Base-by-base conservation (phyloP, 108 stramenopile species). In the Nitzschia palea region DNA sequence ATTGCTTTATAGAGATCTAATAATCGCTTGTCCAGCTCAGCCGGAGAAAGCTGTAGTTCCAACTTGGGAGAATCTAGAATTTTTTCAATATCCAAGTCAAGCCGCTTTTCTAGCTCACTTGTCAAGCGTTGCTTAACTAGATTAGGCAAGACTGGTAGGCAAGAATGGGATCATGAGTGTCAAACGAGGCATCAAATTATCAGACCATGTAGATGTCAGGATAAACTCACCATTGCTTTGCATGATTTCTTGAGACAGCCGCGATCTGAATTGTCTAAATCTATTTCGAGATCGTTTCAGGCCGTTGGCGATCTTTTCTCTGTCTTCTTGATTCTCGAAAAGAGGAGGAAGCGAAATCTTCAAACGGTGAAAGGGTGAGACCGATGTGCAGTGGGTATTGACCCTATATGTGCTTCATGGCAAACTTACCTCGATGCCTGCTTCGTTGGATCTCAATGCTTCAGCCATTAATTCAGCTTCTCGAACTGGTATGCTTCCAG, bases 71-170 rank as follows among this genome's bases (percentile, higher is more conserved):
- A 87, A 5, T 76, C 60, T 0, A 91, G 68, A 4, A 91, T 67
- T 44, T 72, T 71, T 30, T 91, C 90, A 56, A 95, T 73, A 70
- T 95, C 87, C 1, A 94, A 55, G 61, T 94, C 89, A n/a, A 94
- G 73, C 14, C 85, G 74, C 64, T 87, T 90, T 60, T 88, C 83
- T 1, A 94, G 82, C 47, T 94, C 93, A 26, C 62, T 58, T 4
- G 83, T 67, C 20, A 94, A 37, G 25, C 85, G 74, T 14, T 84
- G 68, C 51, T 86, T 84, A 10, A 89, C 37, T 20, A 76, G 73
- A 36, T 75, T 79, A 6, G 93, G 93, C 2, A 94, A 77, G 33
- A 89, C 86, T 77, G 2, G n/a, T n/a, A n/a, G n/a, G n/a, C 40
- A 22, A 20, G 23, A 0, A 0, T 18, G 18, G 20, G n/a, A 58